phyloP scores from a whole-genome alignment of 2,329 filamentous ascomycete species.

The Thelonectria discophora region DNA sequence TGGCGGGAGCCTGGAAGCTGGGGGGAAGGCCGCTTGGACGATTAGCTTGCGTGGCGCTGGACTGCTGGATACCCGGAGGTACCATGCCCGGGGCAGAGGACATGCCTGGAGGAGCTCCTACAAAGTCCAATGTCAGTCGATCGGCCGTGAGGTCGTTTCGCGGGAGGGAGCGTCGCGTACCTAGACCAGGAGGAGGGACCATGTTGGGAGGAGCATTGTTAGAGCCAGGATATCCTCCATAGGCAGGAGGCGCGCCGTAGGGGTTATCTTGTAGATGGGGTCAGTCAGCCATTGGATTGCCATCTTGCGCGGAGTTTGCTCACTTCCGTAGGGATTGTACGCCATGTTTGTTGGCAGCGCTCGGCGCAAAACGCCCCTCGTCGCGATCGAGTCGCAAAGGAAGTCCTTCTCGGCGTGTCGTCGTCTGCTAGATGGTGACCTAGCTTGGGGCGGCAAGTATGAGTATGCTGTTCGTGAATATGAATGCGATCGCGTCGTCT shows the following conservation, averaged over 20 bases:
- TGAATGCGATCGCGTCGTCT: background rate
- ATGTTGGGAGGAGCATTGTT: conserved; percentile 69
- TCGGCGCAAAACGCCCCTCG: conserved; percentile 27
- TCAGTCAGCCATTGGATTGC: conserved; percentile 20
- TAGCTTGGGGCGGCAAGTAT: background rate
- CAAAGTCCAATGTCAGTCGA: conserved; percentile 23
- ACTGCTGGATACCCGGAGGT: conserved; percentile 79
- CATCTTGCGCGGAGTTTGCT: conserved; percentile 24
- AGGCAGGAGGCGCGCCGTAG: conserved; percentile 80
- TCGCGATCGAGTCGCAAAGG: conserved; percentile 21
- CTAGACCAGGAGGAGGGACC: conserved; percentile 83
- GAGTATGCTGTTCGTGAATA: background rate
- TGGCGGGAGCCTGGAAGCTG: conserved; percentile 87
- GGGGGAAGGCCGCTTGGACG: conserved; percentile 82
- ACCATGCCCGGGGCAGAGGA: conserved; percentile 81
- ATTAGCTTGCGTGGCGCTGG: conserved; percentile 77
- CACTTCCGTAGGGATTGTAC: conserved; percentile 70
- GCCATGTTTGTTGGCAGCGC: conserved; percentile 57
- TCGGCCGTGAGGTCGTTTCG: background rate
- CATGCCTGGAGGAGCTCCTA: conserved; percentile 82
- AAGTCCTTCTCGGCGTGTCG: background rate
- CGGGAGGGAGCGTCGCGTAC: conserved; percentile 58
- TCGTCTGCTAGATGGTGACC: background rate
- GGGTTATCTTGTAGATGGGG: conserved; percentile 52
- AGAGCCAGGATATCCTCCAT: conserved; percentile 73